A percentile compares a stretch with the other conserved stretches of the same genome.
Evolutionary conservation across 441 rosid genomes (phyloP).

Genomic region (Mallotus repandus): DNA sequence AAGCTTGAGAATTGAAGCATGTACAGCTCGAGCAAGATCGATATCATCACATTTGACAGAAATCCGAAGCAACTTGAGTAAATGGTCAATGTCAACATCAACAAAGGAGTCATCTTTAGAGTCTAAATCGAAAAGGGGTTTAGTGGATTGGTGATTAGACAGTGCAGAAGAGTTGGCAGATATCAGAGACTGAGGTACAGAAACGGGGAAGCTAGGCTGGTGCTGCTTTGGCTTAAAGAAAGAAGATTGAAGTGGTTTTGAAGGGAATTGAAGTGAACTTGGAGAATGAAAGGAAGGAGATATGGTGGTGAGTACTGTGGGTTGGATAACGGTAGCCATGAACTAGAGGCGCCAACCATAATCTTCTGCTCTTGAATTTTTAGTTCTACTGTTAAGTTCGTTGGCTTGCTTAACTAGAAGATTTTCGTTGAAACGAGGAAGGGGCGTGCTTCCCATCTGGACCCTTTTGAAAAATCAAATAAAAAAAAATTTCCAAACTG

Average conservation of each 20-base stretch:
- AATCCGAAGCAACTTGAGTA: conserved; percentile 48
- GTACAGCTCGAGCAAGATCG: conserved; percentile 55
- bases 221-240: conserved; percentile 26
- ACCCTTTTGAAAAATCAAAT: no score
- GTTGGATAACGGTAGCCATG: conserved; percentile 52
- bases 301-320: neutral
- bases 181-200: conserved; percentile 23
- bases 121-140: conserved; percentile 25
- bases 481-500: no score
- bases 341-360: conserved; percentile 29
- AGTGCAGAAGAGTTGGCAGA: neutral
- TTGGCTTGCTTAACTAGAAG: neutral
- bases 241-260: conserved; percentile 9
- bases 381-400: neutral
- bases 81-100: conserved; percentile 41
- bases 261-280: conserved; percentile 12
- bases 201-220: conserved; percentile 23
- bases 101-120: conserved; percentile 24
- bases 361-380: neutral
- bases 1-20: conserved; percentile 59
- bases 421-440: no score
- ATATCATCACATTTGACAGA: conserved; percentile 46
- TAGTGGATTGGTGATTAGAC: conserved; percentile 7
- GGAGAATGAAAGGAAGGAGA: neutral
- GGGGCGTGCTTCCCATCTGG: neutral